Evolutionary conservation across 495 filamentous ascomycete species (phyloP).

Genomic region (Xylaria grammica): DNA sequence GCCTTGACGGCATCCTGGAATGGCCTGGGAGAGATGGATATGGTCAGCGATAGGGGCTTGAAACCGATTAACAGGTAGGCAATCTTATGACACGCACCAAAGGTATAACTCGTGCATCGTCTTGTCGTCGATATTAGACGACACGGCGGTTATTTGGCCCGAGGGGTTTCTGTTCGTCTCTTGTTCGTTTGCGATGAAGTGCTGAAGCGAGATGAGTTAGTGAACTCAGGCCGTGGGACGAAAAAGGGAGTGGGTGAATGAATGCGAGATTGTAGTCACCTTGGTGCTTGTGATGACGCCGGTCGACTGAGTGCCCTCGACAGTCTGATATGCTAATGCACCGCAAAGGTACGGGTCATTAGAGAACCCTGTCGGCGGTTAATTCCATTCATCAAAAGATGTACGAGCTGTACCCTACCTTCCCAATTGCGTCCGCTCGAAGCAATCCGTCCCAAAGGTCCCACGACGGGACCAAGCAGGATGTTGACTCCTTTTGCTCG

Average conservation of each 20-base stretch:
- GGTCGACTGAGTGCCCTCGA: slow-evolving; percentile 54
- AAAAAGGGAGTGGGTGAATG: neutral
- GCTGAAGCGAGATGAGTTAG: slow-evolving; percentile 41
- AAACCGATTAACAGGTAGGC: neutral
- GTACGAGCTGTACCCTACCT: slow-evolving; percentile 26
- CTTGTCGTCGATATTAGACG: slow-evolving; percentile 68
- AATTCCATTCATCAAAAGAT: neutral
- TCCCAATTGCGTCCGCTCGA: slow-evolving; percentile 65
- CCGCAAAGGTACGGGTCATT: slow-evolving; percentile 58
- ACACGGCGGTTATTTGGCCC: slow-evolving; percentile 54
- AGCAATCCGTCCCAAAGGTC: slow-evolving; percentile 58
- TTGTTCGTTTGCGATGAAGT: slow-evolving; percentile 71
- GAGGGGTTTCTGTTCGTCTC: slow-evolving; percentile 63
- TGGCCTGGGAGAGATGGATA: slow-evolving; percentile 48
- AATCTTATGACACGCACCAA: slow-evolving; percentile 54
- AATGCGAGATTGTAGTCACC: slow-evolving; percentile 38
- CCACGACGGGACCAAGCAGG: slow-evolving; percentile 68
- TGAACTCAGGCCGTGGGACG: no score
- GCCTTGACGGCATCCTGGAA: slow-evolving; percentile 71
- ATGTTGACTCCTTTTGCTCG: slow-evolving; percentile 69
- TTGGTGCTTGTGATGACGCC: slow-evolving; percentile 62
- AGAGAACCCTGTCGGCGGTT: slow-evolving; percentile 45
- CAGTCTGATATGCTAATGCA: slow-evolving; percentile 49
- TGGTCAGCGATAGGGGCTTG: neutral
- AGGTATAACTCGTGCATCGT: slow-evolving; percentile 76